A percentile compares a stretch with the other conserved stretches of the same genome.
These are phyloP conservation scores for Incumbomyces lentus DNA, from an alignment of 2,329 filamentous ascomycete species.

Conservation along the genomic window DNA sequence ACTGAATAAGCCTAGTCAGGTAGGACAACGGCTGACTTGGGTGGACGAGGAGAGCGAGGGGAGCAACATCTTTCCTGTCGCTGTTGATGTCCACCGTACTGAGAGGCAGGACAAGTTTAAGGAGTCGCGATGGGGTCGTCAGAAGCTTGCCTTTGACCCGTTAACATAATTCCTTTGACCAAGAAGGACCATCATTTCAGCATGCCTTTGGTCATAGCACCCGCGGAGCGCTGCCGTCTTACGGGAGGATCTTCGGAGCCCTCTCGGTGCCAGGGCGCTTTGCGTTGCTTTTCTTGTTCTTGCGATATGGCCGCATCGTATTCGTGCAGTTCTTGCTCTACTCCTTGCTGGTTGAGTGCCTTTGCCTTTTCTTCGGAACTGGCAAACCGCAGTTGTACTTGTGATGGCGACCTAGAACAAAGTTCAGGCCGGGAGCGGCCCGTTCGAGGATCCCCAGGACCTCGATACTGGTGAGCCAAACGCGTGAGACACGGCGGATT, in stretches of 20 bases:
- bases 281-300: slow-evolving; percentile 39
- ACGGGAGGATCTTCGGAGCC: slow-evolving; percentile 51
- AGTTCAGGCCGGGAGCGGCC: neutral
- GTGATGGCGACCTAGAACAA: too few species aligned
- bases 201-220: slow-evolving; percentile 55
- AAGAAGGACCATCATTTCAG: neutral
- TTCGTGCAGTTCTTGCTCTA: slow-evolving; percentile 17
- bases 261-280: slow-evolving; percentile 57
- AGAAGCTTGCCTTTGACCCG: slow-evolving; percentile 55
- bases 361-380: slow-evolving; percentile 10
- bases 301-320: slow-evolving; percentile 26
- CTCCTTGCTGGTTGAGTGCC: slow-evolving; percentile 19
- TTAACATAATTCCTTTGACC: neutral
- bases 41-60: slow-evolving; percentile 73
- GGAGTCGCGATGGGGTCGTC: slow-evolving; percentile 67
- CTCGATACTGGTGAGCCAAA: neutral
- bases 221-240: slow-evolving; percentile 38
- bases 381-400: neutral
- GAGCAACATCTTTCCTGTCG: slow-evolving; percentile 64
- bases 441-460: neutral
- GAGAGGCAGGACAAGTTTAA: slow-evolving; percentile 72
- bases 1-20: slow-evolving; percentile 77
- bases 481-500: neutral
- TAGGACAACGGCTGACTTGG: slow-evolving; percentile 87
- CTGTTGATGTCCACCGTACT: slow-evolving; percentile 49